Conservation (phyloP, 805 yeast genomes). For the Lipomyces sp. region DNA sequence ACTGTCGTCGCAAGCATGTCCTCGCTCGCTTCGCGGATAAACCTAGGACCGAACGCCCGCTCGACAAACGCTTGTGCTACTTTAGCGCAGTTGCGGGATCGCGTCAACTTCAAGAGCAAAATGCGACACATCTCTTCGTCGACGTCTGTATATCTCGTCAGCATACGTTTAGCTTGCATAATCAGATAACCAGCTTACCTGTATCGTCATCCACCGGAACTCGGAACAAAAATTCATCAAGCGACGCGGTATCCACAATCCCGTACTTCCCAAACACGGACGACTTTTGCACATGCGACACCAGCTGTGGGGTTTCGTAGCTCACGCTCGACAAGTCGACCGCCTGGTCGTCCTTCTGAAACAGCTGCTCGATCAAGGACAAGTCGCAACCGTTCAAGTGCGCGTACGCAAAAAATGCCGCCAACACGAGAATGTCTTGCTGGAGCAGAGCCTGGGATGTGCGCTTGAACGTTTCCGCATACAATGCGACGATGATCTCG, state of each 20-base stretch:
- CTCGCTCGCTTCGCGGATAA: neutral
- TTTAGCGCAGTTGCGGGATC: slow-evolving; percentile 19
- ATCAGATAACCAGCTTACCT: too few relatives aligned
- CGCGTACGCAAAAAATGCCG: slow-evolving; percentile 34
- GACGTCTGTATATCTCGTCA: slow-evolving; percentile 12
- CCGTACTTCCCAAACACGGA: slow-evolving; percentile 8
- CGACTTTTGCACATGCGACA: slow-evolving; percentile 7
- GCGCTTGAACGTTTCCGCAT: slow-evolving; percentile 46
- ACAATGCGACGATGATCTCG: slow-evolving; percentile 42
- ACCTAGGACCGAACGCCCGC: slow-evolving; percentile 5
- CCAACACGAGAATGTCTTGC: slow-evolving; percentile 47
- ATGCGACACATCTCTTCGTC: slow-evolving; percentile 13
- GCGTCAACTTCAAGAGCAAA: slow-evolving; percentile 16
- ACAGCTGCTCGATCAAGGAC: slow-evolving; percentile 15
- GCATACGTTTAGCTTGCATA: too few relatives aligned
- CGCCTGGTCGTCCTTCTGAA: slow-evolving; percentile 13
- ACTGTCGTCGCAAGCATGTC: slow-evolving; percentile 27
- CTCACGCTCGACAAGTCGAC: slow-evolving; percentile 12
- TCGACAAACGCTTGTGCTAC: slow-evolving; percentile 7
- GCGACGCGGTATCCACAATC: slow-evolving; percentile 3
- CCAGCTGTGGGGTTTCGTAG: slow-evolving; percentile 12
- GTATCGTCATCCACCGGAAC: slow-evolving; percentile 2
- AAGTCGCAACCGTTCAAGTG: slow-evolving; percentile 7
- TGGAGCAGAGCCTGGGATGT: slow-evolving; percentile 49
- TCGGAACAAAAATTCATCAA: slow-evolving; percentile 5